Percentiles rank a stretch among this genome's conserved stretches.
Evolutionary conservation across 2,329 filamentous ascomycete species (phyloP).

Genomic region (Aureobasidium sp.): DNA sequence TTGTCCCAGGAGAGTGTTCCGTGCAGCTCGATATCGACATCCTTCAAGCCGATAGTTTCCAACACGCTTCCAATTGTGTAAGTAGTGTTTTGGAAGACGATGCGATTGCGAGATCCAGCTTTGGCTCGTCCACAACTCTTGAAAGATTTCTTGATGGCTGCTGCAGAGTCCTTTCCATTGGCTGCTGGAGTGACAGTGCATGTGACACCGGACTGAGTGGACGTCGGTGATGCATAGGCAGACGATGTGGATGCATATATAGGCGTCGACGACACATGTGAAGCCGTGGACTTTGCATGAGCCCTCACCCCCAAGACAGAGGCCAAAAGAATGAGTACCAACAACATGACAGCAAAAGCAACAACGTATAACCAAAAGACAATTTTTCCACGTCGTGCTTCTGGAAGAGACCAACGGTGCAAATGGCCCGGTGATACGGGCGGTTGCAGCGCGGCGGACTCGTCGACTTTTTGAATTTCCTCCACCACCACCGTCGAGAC

Average conservation of each 20-base stretch:
- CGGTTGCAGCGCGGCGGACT: not conserved
- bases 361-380: not conserved
- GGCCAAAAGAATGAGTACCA: not conserved
- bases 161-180: slow-evolving; percentile 16
- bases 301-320: not conserved
- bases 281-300: not conserved
- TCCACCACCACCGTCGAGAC: not conserved
- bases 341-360: not conserved
- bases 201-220: not conserved
- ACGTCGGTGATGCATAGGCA: not conserved
- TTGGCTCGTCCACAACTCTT: slow-evolving; percentile 39
- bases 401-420: not conserved
- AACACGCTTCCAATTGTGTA: slow-evolving; percentile 46
- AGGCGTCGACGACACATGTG: not conserved
- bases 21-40: slow-evolving; percentile 43
- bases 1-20: slow-evolving; percentile 40
- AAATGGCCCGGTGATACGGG: not conserved
- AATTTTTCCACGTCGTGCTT: not conserved
- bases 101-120: slow-evolving; percentile 33
- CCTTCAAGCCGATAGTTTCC: slow-evolving; percentile 41
- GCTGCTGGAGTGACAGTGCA: not conserved
- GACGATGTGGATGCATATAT: not conserved
- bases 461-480: slow-evolving; percentile 1
- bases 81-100: slow-evolving; percentile 44
- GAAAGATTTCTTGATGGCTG: slow-evolving; percentile 42